A percentile compares a stretch with the other conserved stretches of the same genome.
phyloP scores from a whole-genome alignment of 2,329 filamentous ascomycete species.

The Thermothelomyces thermophilus region DNA sequence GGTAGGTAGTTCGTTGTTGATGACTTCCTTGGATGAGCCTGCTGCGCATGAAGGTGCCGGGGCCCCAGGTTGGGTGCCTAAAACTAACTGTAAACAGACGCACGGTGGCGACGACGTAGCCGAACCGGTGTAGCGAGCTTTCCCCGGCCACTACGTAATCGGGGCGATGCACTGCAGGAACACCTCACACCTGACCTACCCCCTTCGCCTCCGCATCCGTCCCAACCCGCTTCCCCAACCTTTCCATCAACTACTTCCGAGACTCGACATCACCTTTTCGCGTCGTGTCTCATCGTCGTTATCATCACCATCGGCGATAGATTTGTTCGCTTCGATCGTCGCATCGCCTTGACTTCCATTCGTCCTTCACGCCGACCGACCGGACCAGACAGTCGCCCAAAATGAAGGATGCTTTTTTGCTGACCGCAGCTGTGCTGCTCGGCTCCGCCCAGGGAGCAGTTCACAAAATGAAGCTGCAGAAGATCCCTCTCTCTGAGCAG shows the following conservation, averaged over 20 bases:
- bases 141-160: constrained; percentile 13
- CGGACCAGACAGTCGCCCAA: constrained; percentile 32
- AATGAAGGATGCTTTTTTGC: constrained; percentile 82
- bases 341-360: constrained; percentile 7
- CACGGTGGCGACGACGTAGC: neutral
- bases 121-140: neutral
- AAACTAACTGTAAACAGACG: neutral
- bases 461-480: constrained; percentile 97
- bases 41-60: too few relatives aligned
- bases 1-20: too few relatives aligned
- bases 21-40: too few relatives aligned
- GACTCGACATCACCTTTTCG: neutral
- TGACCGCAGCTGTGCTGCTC: constrained; percentile 74
- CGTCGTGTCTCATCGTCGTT: neutral
- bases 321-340: neutral
- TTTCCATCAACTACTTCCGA: constrained; percentile 6
- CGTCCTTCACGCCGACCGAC: constrained; percentile 10
- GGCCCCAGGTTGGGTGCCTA: too few relatives aligned
- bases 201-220: constrained; percentile 2
- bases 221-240: constrained; percentile 6
- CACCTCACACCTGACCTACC: constrained; percentile 11
- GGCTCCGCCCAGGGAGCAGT: constrained; percentile 78
- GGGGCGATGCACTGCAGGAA: constrained; percentile 5
- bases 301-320: constrained; percentile 1
- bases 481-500: constrained; percentile 87